phyloP scores from a whole-genome alignment of 768 basidiomycete genomes.

The Mycena belliarum region DNA sequence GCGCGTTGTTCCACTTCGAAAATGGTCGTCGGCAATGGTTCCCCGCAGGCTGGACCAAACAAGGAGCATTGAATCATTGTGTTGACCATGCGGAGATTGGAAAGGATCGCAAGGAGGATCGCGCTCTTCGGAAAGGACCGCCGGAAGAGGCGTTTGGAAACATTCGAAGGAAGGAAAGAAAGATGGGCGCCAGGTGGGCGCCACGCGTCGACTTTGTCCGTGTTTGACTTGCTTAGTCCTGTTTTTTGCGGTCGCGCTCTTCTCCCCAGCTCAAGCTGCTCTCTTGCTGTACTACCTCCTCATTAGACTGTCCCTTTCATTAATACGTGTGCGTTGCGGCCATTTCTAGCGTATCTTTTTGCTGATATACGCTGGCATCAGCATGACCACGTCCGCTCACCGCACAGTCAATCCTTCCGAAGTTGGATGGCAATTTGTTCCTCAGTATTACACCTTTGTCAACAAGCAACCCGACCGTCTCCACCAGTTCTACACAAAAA shows the following conservation, averaged over 20 bases:
- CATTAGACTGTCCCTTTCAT: slow-evolving; percentile 16
- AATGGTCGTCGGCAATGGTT: no score
- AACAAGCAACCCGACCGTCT: slow-evolving; percentile 96
- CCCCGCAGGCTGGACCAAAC: no score
- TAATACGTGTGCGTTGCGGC: slow-evolving; percentile 5
- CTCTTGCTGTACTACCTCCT: slow-evolving; percentile 15
- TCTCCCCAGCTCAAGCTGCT: slow-evolving; percentile 1
- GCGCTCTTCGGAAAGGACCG: no score
- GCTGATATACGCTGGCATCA: slow-evolving; percentile 14
- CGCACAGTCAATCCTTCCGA: slow-evolving; percentile 83
- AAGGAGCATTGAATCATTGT: no score
- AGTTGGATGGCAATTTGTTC: slow-evolving; percentile 99
- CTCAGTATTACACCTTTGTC: slow-evolving; percentile 98
- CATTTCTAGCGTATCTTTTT: background rate
- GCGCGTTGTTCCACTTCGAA: no score
- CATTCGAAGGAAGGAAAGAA: no score
- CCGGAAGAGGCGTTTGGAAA: no score
- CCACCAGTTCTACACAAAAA: slow-evolving; percentile 99
- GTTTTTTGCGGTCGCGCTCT: slow-evolving; percentile 5
- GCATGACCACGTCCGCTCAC: slow-evolving; percentile 45
- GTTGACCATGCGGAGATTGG: no score
- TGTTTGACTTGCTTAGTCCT: background rate
- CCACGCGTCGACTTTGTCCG: background rate
- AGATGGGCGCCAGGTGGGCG: no score
- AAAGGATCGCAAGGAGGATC: no score